Evolutionary conservation across 345 rosid genomes (phyloP).

Genomic region (Sisymbrium irio): DNA sequence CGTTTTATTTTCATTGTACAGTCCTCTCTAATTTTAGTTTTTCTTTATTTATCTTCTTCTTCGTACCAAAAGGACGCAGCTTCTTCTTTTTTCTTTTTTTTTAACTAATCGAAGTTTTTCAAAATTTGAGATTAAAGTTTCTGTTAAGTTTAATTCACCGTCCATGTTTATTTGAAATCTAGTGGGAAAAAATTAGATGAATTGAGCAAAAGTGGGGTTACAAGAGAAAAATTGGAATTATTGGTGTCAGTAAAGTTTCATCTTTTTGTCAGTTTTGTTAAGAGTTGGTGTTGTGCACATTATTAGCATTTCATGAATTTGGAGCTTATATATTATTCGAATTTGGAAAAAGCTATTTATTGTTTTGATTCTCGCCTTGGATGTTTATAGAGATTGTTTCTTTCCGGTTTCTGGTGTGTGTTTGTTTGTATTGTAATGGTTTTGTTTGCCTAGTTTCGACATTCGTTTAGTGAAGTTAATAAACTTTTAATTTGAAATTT

Average conservation of each 20-base stretch:
- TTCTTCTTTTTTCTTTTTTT: not conserved
- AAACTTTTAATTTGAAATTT: no score
- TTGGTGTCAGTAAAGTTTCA: constrained; percentile 6
- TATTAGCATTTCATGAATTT: constrained; percentile 14
- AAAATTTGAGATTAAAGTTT: not conserved
- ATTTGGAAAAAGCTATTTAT: constrained; percentile 9
- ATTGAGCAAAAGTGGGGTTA: not conserved
- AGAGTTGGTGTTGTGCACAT: constrained; percentile 3
- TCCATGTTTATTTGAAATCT: not conserved
- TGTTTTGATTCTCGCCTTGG: not conserved
- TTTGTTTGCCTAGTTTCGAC: not conserved
- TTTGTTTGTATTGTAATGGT: not conserved
- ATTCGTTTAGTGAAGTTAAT: not conserved
- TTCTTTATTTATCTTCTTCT: not conserved
- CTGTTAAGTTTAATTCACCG: not conserved
- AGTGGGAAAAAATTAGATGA: not conserved
- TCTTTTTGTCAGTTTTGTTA: not conserved
- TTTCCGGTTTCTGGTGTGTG: not conserved
- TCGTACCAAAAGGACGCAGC: not conserved
- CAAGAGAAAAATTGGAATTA: not conserved
- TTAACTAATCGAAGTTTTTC: not conserved
- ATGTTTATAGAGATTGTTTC: not conserved
- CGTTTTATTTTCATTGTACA: constrained; percentile 13
- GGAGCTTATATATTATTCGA: not conserved
- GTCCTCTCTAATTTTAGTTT: constrained; percentile 2